Evolutionary conservation across 768 basidiomycete genomes (phyloP), one percentile per base, ranked within the genome.

Genomic region (Russula virescens): DNA sequence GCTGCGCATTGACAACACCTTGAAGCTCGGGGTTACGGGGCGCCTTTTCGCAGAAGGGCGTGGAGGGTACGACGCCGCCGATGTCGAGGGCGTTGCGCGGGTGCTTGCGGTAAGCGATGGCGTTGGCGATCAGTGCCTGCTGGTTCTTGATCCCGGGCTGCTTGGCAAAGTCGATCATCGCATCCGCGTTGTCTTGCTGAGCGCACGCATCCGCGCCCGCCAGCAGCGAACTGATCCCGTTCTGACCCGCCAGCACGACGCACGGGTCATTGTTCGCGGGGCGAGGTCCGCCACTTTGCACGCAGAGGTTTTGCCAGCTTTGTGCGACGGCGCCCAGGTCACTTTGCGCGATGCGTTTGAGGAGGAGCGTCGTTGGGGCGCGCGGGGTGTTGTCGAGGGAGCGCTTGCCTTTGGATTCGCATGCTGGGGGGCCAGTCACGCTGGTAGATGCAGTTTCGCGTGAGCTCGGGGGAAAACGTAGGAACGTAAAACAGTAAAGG

Each of bases 1-100:
- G 81, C 68, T 84, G 82, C 18, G 76, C 79, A 65, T 83, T 81
- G n/a, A 79, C 79, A 14, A 83, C 70, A 1, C 81, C 81, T 50
- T 76, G 74, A 26, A 84, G 75, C 64, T 81, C 74, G 4, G 75
- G 10, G 61, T 83, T 83, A 67, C 75, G 76, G n/a, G 83, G 81
- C 0, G 81, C 78, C 55, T 73, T 79, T 71, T 79, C 78, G 70
- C 83, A 85, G 73, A 82, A 85, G 21, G 76, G 74, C 13, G 77
- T 79, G n/a, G 78, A 78, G 7, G 80, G 80, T 34, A 75, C 68
- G 47, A 78, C 72, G 23, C 78, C 80, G 31, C 75, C 68, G 54
- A 81, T 73, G 58, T 76, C 69, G 46, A 79, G 71, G 1, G 79
- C 75, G 60, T 79, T 76, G 55, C 80, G 75, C 5, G 80, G 73